Conservation (phyloP, 2,329 filamentous ascomycete genomes). For the Leptosphaerulina australis region DNA sequence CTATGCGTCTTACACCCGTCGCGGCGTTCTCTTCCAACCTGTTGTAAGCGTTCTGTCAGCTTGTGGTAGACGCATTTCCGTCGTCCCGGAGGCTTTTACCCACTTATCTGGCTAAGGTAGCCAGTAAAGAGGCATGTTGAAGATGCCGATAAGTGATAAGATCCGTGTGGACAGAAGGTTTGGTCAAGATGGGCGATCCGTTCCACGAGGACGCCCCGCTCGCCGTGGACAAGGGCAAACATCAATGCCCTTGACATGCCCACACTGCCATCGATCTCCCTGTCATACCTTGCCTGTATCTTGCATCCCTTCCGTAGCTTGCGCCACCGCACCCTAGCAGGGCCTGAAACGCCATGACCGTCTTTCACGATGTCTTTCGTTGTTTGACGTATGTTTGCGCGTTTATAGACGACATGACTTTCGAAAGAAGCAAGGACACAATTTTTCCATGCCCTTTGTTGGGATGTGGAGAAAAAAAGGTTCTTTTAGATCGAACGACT, state of each 20-base stretch:
- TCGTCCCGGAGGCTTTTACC: conserved; percentile 30
- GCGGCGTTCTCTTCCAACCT: conserved; percentile 9
- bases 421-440: conserved; percentile 3
- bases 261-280: conserved; percentile 46
- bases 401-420: conserved; percentile 10
- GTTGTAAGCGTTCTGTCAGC: conserved; percentile 10
- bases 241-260: conserved; percentile 32
- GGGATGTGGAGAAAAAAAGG: not conserved
- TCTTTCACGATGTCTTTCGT: conserved; percentile 25
- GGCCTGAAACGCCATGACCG: conserved; percentile 44
- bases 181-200: conserved; percentile 38
- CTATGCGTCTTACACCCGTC: conserved; percentile 17
- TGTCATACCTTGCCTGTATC: conserved; percentile 43
- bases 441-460: conserved; percentile 8
- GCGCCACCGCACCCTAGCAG: conserved; percentile 38
- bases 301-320: conserved; percentile 46
- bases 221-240: conserved; percentile 38
- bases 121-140: conserved; percentile 22
- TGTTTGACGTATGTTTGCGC: conserved; percentile 17
- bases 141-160: conserved; percentile 14
- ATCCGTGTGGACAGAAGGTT: conserved; percentile 26
- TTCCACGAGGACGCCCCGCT: conserved; percentile 45
- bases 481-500: not conserved
- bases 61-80: conserved; percentile 26
- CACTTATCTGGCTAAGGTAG: conserved; percentile 28